Evolutionary conservation across 345 rosid species (phyloP).

Genomic region (Melaleuca quinquenervia): DNA sequence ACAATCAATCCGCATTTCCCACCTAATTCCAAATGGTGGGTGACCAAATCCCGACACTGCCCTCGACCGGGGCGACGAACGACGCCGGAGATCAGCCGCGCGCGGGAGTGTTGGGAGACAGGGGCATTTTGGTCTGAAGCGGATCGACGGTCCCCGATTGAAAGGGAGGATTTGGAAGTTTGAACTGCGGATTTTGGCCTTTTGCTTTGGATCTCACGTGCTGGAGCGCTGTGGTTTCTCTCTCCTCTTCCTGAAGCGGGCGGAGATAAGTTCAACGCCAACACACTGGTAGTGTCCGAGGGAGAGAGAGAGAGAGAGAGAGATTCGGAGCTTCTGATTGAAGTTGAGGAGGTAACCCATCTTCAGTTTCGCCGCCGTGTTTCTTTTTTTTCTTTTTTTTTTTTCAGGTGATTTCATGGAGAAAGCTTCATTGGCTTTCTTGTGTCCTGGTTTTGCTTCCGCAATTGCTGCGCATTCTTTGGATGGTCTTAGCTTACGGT

Average conservation of each 20-base stretch:
- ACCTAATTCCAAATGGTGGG: background rate
- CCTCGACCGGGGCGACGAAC: background rate
- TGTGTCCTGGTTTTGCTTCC: background rate
- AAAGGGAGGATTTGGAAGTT: background rate
- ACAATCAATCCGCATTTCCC: background rate
- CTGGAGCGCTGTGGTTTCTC: background rate
- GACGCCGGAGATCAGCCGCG: too few relatives aligned
- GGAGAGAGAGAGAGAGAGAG: background rate
- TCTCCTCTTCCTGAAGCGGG: background rate
- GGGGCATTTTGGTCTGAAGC: background rate
- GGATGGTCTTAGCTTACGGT: background rate
- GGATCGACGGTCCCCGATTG: background rate
- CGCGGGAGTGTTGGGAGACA: background rate
- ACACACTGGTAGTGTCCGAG: background rate
- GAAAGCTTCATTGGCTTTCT: background rate
- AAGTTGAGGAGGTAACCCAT: background rate
- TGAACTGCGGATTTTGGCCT: background rate
- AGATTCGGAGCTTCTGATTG: background rate
- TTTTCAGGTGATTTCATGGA: background rate
- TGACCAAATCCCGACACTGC: background rate
- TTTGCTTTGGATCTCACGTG: background rate
- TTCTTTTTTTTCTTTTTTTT: fast-evolving
- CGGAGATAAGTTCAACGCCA: background rate
- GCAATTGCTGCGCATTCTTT: background rate
- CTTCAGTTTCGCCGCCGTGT: background rate